These are phyloP conservation scores for Massarina eburnea DNA, from an alignment of 2,329 filamentous ascomycete genomes.

Conservation along the genomic window DNA sequence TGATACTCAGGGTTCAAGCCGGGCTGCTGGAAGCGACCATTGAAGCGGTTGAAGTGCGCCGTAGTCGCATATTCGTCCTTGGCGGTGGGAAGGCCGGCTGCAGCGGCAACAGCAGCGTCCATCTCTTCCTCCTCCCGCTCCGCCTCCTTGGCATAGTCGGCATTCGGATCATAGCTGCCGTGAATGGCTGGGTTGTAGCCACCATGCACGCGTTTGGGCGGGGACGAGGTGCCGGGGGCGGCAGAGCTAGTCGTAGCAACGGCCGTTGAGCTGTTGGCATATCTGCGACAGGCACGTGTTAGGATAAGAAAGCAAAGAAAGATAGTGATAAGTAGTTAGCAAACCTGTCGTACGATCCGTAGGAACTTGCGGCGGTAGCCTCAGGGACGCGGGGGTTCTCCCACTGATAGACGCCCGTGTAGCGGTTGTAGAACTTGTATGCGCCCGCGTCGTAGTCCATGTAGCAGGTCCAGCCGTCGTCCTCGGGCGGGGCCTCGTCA, in stretches of 20 bases:
- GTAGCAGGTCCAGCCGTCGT: slow-evolving; percentile 77
- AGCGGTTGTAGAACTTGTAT: slow-evolving; percentile 85
- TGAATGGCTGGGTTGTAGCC: slow-evolving; percentile 97
- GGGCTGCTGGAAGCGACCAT: slow-evolving; percentile 74
- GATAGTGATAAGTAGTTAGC: slow-evolving; percentile 32
- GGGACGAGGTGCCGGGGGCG: slow-evolving; percentile 36
- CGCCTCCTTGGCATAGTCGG: slow-evolving; percentile 73
- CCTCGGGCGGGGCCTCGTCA: slow-evolving; percentile 51
- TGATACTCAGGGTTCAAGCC: slow-evolving; percentile 72
- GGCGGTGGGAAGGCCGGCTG: slow-evolving; percentile 24
- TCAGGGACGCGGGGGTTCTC: slow-evolving; percentile 77
- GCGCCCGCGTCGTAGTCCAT: slow-evolving; percentile 70
- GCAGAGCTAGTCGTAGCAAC: slow-evolving; percentile 29
- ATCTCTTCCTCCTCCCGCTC: slow-evolving; percentile 45
- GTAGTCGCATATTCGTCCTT: slow-evolving; percentile 62
- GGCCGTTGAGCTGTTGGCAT: slow-evolving; percentile 25
- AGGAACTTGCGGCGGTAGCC: slow-evolving; percentile 27
- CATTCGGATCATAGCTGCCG: slow-evolving; percentile 92
- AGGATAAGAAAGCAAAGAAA: slow-evolving; percentile 28
- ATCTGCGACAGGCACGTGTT: slow-evolving; percentile 32
- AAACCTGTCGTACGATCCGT: slow-evolving; percentile 41
- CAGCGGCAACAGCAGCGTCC: slow-evolving; percentile 27
- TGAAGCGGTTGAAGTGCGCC: slow-evolving; percentile 88
- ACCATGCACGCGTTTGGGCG: slow-evolving; percentile 51
- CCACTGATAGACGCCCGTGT: slow-evolving; percentile 74